phyloP scores from a whole-genome alignment of 352 stramenopile genomes.

The Pythium diclinum region DNA sequence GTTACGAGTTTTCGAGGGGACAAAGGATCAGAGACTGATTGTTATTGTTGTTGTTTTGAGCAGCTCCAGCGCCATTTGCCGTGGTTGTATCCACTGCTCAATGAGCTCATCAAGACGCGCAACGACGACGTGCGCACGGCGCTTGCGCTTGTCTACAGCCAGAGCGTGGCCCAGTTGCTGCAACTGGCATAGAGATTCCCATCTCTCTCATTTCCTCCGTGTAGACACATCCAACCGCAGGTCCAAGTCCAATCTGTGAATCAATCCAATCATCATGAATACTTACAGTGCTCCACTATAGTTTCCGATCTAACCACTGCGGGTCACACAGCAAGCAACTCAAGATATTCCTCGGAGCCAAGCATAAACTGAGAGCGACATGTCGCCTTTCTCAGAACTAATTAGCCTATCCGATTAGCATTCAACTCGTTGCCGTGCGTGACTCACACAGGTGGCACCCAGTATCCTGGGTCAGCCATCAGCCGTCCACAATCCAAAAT shows the following conservation, averaged over 20 bases:
- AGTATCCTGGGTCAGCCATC: background rate
- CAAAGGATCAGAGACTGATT: background rate
- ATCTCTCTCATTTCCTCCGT: background rate
- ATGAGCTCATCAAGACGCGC: constrained; percentile 61
- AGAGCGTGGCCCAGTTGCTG: constrained; percentile 60
- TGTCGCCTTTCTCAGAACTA: background rate
- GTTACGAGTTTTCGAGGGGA: constrained; percentile 3
- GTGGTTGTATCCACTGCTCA: constrained; percentile 84
- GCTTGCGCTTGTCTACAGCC: constrained; percentile 59
- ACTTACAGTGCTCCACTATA: too few relatives aligned
- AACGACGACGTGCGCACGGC: constrained; percentile 63
- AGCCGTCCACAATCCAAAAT: background rate
- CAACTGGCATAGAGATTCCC: constrained; percentile 27
- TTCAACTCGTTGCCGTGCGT: background rate
- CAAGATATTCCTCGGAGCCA: background rate
- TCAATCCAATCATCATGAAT: background rate
- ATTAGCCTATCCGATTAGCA: background rate
- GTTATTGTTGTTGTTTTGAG: constrained; percentile 6
- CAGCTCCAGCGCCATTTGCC: constrained; percentile 63
- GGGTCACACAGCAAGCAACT: too few relatives aligned
- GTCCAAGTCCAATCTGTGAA: background rate
- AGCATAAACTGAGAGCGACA: too few relatives aligned
- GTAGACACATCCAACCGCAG: background rate
- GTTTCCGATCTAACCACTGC: too few relatives aligned
- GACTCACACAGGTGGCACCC: background rate